A percentile compares a stretch with the other conserved stretches of the same genome.
phyloP scores from a whole-genome alignment of 2,329 filamentous ascomycete species.

The Pestalotiopsis sp. region DNA sequence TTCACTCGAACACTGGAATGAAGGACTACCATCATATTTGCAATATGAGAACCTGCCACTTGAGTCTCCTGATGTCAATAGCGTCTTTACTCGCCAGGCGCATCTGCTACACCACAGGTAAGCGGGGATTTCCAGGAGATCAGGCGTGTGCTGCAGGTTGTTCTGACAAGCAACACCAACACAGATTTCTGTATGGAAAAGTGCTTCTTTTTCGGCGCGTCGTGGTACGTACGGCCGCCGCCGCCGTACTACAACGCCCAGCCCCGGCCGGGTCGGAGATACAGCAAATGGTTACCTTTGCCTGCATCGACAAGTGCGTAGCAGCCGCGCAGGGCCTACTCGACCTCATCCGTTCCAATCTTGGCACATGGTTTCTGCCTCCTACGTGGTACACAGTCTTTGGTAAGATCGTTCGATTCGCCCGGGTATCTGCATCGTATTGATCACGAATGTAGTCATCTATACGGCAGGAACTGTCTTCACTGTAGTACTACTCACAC shows the following conservation, averaged over 20 bases:
- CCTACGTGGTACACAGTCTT: background rate
- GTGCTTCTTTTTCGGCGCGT: background rate
- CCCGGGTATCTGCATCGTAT: background rate
- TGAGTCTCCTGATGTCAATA: background rate
- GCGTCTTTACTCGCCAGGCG: background rate
- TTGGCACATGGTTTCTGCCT: background rate
- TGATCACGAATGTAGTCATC: background rate
- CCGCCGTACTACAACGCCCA: background rate
- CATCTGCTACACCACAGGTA: background rate
- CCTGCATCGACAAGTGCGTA: background rate
- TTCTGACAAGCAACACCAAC: background rate
- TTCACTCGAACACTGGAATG: background rate
- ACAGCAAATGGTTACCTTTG: background rate
- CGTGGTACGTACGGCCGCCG: background rate
- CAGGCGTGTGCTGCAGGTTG: background rate
- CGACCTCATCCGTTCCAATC: background rate
- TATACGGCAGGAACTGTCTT: background rate
- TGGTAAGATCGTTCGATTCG: background rate
- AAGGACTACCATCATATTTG: background rate
- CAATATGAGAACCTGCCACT: background rate
- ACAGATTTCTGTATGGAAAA: background rate
- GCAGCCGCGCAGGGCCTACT: background rate
- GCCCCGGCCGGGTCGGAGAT: background rate
- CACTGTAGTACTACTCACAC: background rate
- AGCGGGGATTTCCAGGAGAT: background rate